A percentile compares a stretch with the other conserved stretches of the same genome.
phyloP scores from a whole-genome alignment of 2,329 filamentous ascomycete species.

The Diaporthe capsici region DNA sequence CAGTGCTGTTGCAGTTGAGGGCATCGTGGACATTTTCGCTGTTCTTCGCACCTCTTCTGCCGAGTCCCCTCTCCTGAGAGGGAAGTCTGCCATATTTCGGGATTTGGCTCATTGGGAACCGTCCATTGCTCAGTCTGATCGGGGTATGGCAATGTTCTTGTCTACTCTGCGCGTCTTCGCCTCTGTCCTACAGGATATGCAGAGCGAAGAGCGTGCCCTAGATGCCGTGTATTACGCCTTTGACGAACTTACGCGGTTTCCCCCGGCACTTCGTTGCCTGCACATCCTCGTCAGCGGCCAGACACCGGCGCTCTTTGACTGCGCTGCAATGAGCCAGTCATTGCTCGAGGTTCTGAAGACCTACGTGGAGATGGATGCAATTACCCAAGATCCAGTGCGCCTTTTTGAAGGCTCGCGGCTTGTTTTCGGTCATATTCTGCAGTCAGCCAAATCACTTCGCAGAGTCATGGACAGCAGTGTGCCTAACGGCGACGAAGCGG shows the following conservation, averaged over 20 bases:
- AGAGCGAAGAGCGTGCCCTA: neutral
- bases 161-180: conserved; percentile 20
- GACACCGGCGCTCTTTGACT: conserved; percentile 13
- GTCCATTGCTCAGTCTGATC: conserved; percentile 3
- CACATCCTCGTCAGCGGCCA: conserved; percentile 12
- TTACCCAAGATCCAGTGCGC: neutral
- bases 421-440: conserved; percentile 13
- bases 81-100: conserved; percentile 25
- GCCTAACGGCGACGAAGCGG: neutral
- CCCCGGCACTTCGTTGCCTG: conserved; percentile 26
- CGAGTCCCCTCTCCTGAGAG: neutral
- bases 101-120: conserved; percentile 23
- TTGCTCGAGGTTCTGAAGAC: neutral
- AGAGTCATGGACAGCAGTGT: neutral
- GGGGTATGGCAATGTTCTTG: conserved; percentile 32
- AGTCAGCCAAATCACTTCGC: conserved; percentile 19
- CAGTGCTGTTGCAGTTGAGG: neutral
- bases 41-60: conserved; percentile 3
- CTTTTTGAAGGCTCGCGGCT: conserved; percentile 28
- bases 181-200: conserved; percentile 9
- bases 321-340: conserved; percentile 20
- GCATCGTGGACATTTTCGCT: conserved; percentile 21
- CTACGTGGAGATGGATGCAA: neutral
- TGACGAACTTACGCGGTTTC: conserved; percentile 8
- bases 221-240: conserved; percentile 14